Evolutionary conservation across 2,329 filamentous ascomycete genomes (phyloP).

Genomic region (Sclerotinia sclerotiorum): DNA sequence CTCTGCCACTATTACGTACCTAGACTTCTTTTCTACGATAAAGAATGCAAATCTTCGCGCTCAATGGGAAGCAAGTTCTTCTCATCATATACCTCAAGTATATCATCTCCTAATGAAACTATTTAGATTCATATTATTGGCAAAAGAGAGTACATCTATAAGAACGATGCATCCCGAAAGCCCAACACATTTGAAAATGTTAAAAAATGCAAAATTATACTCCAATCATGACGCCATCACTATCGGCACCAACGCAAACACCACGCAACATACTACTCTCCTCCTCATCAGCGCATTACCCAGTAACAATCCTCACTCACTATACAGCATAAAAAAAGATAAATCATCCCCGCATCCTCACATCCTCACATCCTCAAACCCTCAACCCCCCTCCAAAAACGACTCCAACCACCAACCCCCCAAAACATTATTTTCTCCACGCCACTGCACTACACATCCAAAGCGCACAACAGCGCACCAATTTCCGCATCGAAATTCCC

Average conservation of each 20-base stretch:
- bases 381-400: background rate
- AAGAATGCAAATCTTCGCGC: too few relatives aligned
- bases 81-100: too few relatives aligned
- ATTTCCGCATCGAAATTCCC: background rate
- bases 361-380: too few relatives aligned
- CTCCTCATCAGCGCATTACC: too few relatives aligned
- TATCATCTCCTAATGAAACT: background rate
- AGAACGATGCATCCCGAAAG: background rate
- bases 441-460: too few relatives aligned
- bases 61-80: too few relatives aligned
- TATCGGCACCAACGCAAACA: background rate
- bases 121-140: too few relatives aligned
- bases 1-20: too few relatives aligned
- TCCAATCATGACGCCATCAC: background rate
- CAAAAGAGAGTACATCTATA: background rate
- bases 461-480: background rate
- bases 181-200: background rate
- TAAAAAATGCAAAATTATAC: background rate
- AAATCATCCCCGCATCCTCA: fast-evolving
- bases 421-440: background rate
- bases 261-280: too few relatives aligned
- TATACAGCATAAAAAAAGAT: fast-evolving
- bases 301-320: too few relatives aligned
- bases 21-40: too few relatives aligned
- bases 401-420: background rate